A percentile compares a stretch with the other conserved stretches of the same genome.
Evolutionary conservation across 2,329 filamentous ascomycete species (phyloP).

Genomic region (Teratosphaeria destructans): DNA sequence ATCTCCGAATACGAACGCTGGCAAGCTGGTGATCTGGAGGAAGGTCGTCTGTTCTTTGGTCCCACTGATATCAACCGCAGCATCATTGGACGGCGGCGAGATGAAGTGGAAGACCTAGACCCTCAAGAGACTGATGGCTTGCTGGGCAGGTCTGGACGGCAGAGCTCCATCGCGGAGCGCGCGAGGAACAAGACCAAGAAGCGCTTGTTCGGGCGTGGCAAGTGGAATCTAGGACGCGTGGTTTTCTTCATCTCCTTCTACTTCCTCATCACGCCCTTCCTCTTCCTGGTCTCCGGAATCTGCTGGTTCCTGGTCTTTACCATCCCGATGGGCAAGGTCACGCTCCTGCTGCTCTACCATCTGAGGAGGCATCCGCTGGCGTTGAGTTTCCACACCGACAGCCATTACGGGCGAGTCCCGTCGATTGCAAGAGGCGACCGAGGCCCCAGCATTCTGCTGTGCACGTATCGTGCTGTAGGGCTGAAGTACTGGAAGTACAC

Average conservation of each 20-base stretch:
- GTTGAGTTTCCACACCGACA: slow-evolving; percentile 83
- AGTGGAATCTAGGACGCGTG: slow-evolving; percentile 91
- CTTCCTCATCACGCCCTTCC: slow-evolving; percentile 73
- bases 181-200: slow-evolving; percentile 49
- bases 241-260: slow-evolving; percentile 97
- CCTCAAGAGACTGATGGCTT: slow-evolving; percentile 80
- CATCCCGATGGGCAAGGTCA: slow-evolving; percentile 97
- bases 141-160: slow-evolving; percentile 43
- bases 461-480: slow-evolving; percentile 92
- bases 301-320: slow-evolving; percentile 97
- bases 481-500: slow-evolving; percentile 99
- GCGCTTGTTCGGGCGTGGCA: slow-evolving; percentile 81
- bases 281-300: slow-evolving; percentile 74
- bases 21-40: slow-evolving; percentile 94
- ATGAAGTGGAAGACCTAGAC: slow-evolving; percentile 66
- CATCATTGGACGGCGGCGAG: slow-evolving; percentile 73
- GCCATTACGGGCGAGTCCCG: slow-evolving; percentile 55
- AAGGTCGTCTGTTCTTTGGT: slow-evolving; percentile 91
- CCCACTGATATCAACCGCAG: slow-evolving; percentile 60
- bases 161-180: slow-evolving; percentile 7
- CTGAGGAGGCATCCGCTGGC: slow-evolving; percentile 86
- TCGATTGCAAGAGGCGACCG: slow-evolving; percentile 47
- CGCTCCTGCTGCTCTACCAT: slow-evolving; percentile 79
- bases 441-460: slow-evolving; percentile 65
- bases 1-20: slow-evolving; percentile 99